These are phyloP conservation scores for Helminthosporium solani DNA, from an alignment of 2,329 filamentous ascomycete species.

Conservation along the genomic window DNA sequence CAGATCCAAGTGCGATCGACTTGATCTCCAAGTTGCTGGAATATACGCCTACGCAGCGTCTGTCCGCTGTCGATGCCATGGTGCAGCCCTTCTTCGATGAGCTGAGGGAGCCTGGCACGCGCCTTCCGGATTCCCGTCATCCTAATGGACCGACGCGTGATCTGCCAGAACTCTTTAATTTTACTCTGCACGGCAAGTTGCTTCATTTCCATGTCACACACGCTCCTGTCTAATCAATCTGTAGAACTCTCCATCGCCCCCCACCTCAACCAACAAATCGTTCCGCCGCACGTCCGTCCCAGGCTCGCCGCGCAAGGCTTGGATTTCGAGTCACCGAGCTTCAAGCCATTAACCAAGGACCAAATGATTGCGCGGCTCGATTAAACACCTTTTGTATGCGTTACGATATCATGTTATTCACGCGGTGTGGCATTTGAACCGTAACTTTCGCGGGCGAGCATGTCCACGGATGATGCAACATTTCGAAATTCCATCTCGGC, in stretches of 20 bases:
- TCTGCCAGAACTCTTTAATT: conserved; percentile 86
- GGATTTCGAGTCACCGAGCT: conserved; percentile 78
- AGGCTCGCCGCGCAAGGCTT: conserved; percentile 74
- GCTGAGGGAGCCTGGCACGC: conserved; percentile 84
- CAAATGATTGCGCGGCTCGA: conserved; percentile 98
- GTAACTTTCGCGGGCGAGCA: conserved; percentile 33
- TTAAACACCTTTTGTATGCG: conserved; percentile 50
- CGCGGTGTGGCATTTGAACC: conserved; percentile 38
- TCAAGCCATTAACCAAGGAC: conserved; percentile 85
- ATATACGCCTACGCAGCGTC: conserved; percentile 94
- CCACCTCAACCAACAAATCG: conserved; percentile 80
- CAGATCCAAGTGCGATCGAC: conserved; percentile 88
- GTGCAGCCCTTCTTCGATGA: conserved; percentile 99
- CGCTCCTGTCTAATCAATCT: conserved; percentile 9
- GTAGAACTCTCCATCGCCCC: conserved; percentile 95
- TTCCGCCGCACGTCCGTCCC: conserved; percentile 78
- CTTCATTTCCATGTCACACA: background rate
- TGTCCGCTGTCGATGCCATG: conserved; percentile 94
- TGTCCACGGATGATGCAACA: conserved; percentile 34
- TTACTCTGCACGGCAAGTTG: conserved; percentile 82
- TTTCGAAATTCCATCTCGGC: conserved; percentile 39
- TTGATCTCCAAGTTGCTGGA: conserved; percentile 91
- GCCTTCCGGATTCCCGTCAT: conserved; percentile 91
- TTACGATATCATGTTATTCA: conserved; percentile 45
- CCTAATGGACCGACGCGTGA: conserved; percentile 77